Evolutionary conservation across 2,329 filamentous ascomycete species (phyloP).

Genomic region (Fusarium coicis): DNA sequence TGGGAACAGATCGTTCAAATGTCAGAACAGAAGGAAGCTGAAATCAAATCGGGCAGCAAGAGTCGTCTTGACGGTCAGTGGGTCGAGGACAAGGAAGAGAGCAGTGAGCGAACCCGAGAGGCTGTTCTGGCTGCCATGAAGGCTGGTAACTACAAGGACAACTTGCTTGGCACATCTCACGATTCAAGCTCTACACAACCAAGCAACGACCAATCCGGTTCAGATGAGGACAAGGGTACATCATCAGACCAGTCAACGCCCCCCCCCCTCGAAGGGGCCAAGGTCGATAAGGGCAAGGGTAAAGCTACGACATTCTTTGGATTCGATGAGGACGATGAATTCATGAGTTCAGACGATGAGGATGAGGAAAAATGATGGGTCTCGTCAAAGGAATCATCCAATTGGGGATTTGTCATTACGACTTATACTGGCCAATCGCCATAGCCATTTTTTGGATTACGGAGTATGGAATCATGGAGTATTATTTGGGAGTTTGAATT

Average conservation of each 20-base stretch:
- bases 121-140: constrained; percentile 79
- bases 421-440: constrained; percentile 31
- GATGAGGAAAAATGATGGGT: constrained; percentile 45
- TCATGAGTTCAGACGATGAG: constrained; percentile 75
- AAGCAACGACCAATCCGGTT: constrained; percentile 42
- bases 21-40: constrained; percentile 84
- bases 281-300: constrained; percentile 52
- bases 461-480: constrained; percentile 37
- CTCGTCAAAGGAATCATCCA: not conserved
- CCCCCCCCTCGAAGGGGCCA: constrained; percentile 56
- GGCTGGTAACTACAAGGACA: constrained; percentile 70
- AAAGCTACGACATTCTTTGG: constrained; percentile 71
- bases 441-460: constrained; percentile 37
- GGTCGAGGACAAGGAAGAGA: constrained; percentile 95
- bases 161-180: constrained; percentile 63
- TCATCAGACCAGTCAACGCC: constrained; percentile 62
- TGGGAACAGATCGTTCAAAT: constrained; percentile 91
- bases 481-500: constrained; percentile 24
- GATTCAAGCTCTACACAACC: constrained; percentile 56
- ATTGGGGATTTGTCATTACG: not conserved
- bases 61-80: constrained; percentile 87
- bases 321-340: constrained; percentile 83
- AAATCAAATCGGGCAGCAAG: constrained; percentile 78
- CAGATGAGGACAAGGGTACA: constrained; percentile 53
- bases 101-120: constrained; percentile 82